Evolutionary conservation across 176 grass and related monocot genomes (phyloP), one percentile per base, ranked within the genome.

Genomic region (Tillandsia leiboldiana): DNA sequence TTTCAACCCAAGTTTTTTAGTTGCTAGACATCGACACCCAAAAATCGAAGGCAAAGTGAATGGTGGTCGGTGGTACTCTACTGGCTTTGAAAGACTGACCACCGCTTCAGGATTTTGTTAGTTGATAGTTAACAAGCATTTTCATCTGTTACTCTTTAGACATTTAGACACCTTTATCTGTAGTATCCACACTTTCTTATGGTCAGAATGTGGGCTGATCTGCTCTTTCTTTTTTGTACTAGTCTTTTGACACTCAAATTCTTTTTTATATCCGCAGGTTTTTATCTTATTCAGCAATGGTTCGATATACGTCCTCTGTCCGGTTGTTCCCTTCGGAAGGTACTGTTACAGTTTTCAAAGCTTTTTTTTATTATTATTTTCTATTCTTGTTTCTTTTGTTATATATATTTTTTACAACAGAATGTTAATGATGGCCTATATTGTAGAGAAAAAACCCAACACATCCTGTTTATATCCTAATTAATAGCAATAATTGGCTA

Each of bases 271-370:
- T 61, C n/a, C 90, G 76, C 83, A 96, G 86, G 73, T 97, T 66
- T 97, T 92, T 74, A 74, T 92, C 78, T 83, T 97, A 73, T 97
- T 87, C 68, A 90, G 89, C 42, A 84, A 97, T 83, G 86, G 94
- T 73, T 92, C 94, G 70, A 71, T 97, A 53, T 97, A 87, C 79
- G 70, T 86, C 65, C 84, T 97, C 48, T 97, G 94, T 52, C 94
- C 94, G 12, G 17, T 97, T 85, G 94, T 97, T 85, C 94, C 94
- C 70, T 97, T 92, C 87, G 86, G 94, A 92, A 90, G 93, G 89
- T 96, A 83, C 17, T 67, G 76, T 62, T 77, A 9, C 10, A 66
- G 12, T 12, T 50, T 50, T 62, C 56, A 26, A 26, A 28, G 28
- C 15, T 54, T 66, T n/a, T 15, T 56, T 9, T 62, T 8, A 6